These are phyloP conservation scores for Entrophospora sp. DNA, from an alignment of 192 early-diverging fungal genomes.

Conservation along the genomic window DNA sequence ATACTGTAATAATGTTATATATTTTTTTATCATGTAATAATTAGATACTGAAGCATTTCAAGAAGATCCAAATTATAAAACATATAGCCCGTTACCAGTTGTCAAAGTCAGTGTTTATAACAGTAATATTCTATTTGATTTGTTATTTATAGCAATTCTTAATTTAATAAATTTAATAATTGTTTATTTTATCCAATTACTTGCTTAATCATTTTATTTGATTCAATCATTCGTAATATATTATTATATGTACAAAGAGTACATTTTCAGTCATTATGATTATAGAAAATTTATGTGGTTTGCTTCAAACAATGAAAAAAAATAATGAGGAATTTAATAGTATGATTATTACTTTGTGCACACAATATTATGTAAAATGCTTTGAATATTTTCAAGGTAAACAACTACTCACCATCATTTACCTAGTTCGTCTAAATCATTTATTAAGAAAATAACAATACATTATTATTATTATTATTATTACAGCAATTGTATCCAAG, in stretches of 20 bases:
- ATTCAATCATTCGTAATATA: no score
- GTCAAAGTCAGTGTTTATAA: constrained; percentile 42
- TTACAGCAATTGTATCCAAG: constrained; percentile 20
- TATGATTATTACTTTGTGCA: constrained; percentile 59
- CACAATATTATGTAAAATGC: constrained; percentile 65
- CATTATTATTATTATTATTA: neutral
- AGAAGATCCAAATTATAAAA: constrained; percentile 42
- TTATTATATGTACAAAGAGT: no score
- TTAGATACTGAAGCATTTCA: constrained; percentile 39
- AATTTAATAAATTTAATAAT: neutral
- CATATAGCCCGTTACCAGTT: constrained; percentile 52
- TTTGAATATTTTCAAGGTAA: constrained; percentile 43
- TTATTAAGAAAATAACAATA: constrained; percentile 9
- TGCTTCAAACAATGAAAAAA: constrained; percentile 54
- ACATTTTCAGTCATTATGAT: constrained; percentile 47
- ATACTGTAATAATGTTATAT: neutral
- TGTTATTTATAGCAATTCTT: neutral
- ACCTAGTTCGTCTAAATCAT: no score
- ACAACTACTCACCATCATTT: no score
- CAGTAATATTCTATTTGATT: neutral
- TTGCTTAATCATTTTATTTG: no score
- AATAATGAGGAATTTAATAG: constrained; percentile 60
- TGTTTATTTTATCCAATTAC: no score
- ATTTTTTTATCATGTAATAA: neutral
- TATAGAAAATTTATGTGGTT: constrained; percentile 55